A percentile compares a stretch with the other conserved stretches of the same genome.
These are phyloP conservation scores for Austroboletus niveus DNA, from an alignment of 1,284 basidiomycete genomes.

Conservation along the genomic window DNA sequence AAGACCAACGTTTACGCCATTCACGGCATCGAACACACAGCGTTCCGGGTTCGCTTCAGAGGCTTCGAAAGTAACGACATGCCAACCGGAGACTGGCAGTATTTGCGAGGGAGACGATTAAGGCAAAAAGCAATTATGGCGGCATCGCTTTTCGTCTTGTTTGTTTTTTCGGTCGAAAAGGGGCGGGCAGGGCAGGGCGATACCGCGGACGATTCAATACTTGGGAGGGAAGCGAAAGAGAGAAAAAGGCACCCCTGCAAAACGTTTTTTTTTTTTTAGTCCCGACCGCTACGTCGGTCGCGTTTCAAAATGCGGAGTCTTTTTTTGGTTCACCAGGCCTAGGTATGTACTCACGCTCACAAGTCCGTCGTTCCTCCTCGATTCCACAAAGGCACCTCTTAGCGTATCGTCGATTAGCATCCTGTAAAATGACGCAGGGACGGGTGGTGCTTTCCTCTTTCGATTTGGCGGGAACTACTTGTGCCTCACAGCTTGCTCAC, in stretches of 20 bases:
- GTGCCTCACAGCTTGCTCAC: background rate
- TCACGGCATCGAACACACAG: constrained; percentile 21
- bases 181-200: constrained; percentile 2
- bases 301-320: background rate
- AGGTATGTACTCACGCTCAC: background rate
- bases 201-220: constrained; percentile 16
- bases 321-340: background rate
- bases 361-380: too few species aligned
- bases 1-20: background rate
- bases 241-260: background rate
- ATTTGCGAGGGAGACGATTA: constrained; percentile 15
- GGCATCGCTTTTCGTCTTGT: constrained; percentile 19
- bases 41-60: background rate
- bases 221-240: background rate
- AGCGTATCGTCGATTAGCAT: too few species aligned
- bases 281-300: background rate
- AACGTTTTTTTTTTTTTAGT: background rate
- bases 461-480: background rate
- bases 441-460: background rate
- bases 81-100: constrained; percentile 6
- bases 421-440: too few species aligned
- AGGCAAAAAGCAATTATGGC: constrained; percentile 25
- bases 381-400: too few species aligned
- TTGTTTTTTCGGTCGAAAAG: background rate
- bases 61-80: constrained; percentile 4